These are phyloP conservation scores for Boletus coccyginus DNA, from an alignment of 768 basidiomycete genomes.

Conservation along the genomic window DNA sequence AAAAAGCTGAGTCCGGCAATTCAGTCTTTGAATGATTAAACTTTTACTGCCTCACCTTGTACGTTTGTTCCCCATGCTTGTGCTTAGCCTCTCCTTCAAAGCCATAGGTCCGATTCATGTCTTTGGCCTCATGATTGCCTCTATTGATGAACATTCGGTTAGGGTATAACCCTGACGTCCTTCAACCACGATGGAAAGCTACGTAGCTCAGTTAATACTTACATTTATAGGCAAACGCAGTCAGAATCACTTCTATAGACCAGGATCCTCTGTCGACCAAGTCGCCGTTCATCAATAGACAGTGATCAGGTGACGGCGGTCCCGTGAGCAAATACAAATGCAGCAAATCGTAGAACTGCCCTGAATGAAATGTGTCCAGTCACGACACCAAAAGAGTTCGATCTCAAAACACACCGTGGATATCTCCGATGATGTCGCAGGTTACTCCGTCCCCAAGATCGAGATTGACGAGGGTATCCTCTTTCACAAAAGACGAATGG, in stretches of 20 bases:
- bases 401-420: constrained; percentile 62
- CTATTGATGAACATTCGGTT: constrained; percentile 89
- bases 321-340: constrained; percentile 86
- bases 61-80: constrained; percentile 94
- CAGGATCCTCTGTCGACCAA: constrained; percentile 97
- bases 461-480: constrained; percentile 79
- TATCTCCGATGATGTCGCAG: constrained; percentile 94
- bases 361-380: constrained; percentile 37
- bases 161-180: constrained; percentile 81
- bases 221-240: constrained; percentile 96
- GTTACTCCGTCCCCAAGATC: constrained; percentile 73
- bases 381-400: not conserved
- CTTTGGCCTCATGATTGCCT: constrained; percentile 95
- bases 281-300: constrained; percentile 90
- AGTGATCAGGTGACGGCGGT: constrained; percentile 80
- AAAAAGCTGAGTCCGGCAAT: constrained; percentile 58
- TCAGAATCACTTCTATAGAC: constrained; percentile 90
- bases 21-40: not conserved
- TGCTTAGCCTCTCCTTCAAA: constrained; percentile 96
- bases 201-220: constrained; percentile 23
- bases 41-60: constrained; percentile 55
- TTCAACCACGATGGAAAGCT: constrained; percentile 10
- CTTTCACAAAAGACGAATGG: constrained; percentile 67
- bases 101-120: constrained; percentile 94
- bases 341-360: constrained; percentile 93